phyloP scores from a whole-genome alignment of 192 early-diverging fungal genomes.

The Mortierella hygrophila region DNA sequence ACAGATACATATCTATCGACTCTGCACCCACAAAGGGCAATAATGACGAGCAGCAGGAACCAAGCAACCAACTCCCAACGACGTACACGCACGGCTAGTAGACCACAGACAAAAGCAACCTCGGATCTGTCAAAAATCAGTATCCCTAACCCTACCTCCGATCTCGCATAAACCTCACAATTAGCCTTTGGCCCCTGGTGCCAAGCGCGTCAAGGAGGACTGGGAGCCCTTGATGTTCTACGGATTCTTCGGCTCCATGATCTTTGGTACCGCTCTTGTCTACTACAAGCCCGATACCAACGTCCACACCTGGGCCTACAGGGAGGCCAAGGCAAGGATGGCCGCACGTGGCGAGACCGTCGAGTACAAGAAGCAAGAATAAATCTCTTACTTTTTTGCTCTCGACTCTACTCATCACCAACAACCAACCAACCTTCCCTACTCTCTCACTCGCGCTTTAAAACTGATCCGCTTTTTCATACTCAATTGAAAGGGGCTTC shows the following conservation, averaged over 20 bases:
- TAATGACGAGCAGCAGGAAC: too few relatives aligned
- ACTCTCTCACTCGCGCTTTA: neutral
- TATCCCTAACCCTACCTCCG: too few relatives aligned
- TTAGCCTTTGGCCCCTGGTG: constrained; percentile 66
- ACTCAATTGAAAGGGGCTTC: neutral
- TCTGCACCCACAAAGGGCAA: too few relatives aligned
- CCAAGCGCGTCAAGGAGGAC: constrained; percentile 78
- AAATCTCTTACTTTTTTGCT: neutral
- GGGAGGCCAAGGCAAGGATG: constrained; percentile 82
- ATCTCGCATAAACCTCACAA: too few relatives aligned
- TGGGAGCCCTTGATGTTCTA: constrained; percentile 79
- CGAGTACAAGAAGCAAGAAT: constrained; percentile 71
- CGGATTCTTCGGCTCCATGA: constrained; percentile 72
- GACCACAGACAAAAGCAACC: too few relatives aligned
- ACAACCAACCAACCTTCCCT: neutral
- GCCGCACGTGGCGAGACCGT: constrained; percentile 73
- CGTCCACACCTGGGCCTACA: constrained; percentile 78
- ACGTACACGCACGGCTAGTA: too few relatives aligned
- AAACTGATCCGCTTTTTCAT: neutral
- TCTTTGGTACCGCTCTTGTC: constrained; percentile 61
- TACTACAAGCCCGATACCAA: constrained; percentile 87
- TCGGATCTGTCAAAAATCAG: too few relatives aligned
- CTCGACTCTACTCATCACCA: neutral
- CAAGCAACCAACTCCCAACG: too few relatives aligned
- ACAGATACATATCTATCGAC: too few relatives aligned